phyloP scores from a whole-genome alignment of 2,329 filamentous ascomycete species.

The Claviceps lovelessii region DNA sequence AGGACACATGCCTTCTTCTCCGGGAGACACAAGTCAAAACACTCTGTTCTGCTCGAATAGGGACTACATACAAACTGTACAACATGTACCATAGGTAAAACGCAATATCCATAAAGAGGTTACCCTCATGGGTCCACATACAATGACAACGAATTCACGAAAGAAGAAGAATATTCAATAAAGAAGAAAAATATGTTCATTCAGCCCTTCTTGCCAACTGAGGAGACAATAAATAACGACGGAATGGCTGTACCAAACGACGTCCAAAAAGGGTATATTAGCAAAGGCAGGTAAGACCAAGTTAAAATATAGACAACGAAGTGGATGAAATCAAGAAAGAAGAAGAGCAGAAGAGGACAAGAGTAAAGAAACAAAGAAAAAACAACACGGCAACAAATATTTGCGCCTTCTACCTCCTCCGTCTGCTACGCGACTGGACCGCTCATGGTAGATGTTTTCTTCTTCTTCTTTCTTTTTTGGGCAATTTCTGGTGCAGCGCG shows the following conservation, averaged over 20 bases:
- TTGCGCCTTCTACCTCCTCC: not conserved
- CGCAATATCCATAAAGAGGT: not conserved
- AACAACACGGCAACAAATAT: not conserved
- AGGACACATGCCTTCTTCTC: too few species aligned
- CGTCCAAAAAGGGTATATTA: conserved; percentile 9
- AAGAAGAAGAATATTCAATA: not conserved
- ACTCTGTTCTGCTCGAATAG: too few species aligned
- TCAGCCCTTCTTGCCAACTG: not conserved
- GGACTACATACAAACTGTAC: not conserved
- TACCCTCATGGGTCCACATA: not conserved
- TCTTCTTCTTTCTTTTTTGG: too few species aligned
- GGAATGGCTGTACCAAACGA: not conserved
- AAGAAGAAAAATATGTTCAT: too few species aligned
- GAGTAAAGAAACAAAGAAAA: not conserved
- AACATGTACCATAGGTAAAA: not conserved
- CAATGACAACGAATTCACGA: not conserved
- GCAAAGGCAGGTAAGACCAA: not conserved
- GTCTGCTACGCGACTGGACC: not conserved
- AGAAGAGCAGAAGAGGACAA: not conserved
- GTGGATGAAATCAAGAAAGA: not conserved
- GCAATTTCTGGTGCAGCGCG: not conserved
- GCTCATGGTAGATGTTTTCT: not conserved
- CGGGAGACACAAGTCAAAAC: too few species aligned
- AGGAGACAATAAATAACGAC: not conserved
- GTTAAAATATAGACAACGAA: not conserved